Evolutionary conservation across 495 filamentous ascomycete species (phyloP).

Genomic region (Polyplosphaeria fusca): DNA sequence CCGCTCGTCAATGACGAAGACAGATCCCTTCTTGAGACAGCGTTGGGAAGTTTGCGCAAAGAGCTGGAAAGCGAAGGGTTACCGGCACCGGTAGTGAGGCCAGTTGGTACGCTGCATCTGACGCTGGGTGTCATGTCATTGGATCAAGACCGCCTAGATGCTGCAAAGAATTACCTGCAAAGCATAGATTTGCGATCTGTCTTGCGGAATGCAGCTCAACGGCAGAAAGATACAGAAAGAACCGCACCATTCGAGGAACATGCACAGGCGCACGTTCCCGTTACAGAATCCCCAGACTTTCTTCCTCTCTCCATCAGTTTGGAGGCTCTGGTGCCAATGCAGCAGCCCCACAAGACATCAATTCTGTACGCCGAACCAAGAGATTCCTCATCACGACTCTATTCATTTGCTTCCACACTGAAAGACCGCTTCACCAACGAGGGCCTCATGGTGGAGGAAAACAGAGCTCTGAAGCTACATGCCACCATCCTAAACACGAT

Average conservation of each 20-base stretch:
- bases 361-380: slow-evolving; percentile 55
- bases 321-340: slow-evolving; percentile 40
- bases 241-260: too few relatives aligned
- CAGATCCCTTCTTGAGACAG: slow-evolving; percentile 58
- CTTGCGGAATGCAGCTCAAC: slow-evolving; percentile 9
- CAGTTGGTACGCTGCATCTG: slow-evolving; percentile 76
- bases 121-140: slow-evolving; percentile 88
- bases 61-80: slow-evolving; percentile 43
- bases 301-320: slow-evolving; percentile 30
- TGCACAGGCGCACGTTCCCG: background rate
- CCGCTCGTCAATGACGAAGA: slow-evolving; percentile 67
- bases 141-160: slow-evolving; percentile 53
- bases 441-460: slow-evolving; percentile 59
- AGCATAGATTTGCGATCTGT: slow-evolving; percentile 15
- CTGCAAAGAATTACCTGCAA: slow-evolving; percentile 55
- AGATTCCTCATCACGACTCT: slow-evolving; percentile 56
- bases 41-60: slow-evolving; percentile 58
- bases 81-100: slow-evolving; percentile 58
- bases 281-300: background rate
- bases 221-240: background rate
- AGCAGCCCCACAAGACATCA: slow-evolving; percentile 44
- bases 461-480: slow-evolving; percentile 70
- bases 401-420: slow-evolving; percentile 61
- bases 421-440: slow-evolving; percentile 58
- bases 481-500: slow-evolving; percentile 86